These are phyloP conservation scores for Colletotrichum incanum DNA, from an alignment of 2,329 filamentous ascomycete species.

Conservation along the genomic window DNA sequence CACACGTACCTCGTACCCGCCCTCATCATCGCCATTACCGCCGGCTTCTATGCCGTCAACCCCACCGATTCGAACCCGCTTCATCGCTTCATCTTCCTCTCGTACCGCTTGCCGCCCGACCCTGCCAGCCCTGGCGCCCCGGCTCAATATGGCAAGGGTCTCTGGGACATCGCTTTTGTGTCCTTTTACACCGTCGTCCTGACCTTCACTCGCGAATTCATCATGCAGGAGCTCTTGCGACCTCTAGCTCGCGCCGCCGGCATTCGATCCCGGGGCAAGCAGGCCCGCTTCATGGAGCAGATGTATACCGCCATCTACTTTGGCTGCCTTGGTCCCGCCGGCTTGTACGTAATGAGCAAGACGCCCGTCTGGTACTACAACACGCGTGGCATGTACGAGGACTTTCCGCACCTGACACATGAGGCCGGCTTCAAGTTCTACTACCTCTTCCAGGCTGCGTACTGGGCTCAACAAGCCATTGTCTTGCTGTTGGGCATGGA, in stretches of 20 bases:
- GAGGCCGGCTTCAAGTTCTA: conserved; percentile 92
- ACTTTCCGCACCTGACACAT: conserved; percentile 87
- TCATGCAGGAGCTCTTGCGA: conserved; percentile 91
- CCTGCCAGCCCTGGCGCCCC: conserved; percentile 59
- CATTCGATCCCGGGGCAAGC: conserved; percentile 82
- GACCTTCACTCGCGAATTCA: conserved; percentile 93
- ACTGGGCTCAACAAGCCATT: conserved; percentile 96
- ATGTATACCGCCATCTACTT: conserved; percentile 96
- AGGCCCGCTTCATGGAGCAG: conserved; percentile 95
- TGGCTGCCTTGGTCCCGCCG: conserved; percentile 83
- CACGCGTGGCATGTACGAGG: conserved; percentile 90
- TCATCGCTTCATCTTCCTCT: conserved; percentile 88
- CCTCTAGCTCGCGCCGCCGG: conserved; percentile 81
- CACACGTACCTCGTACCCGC: conserved; percentile 79
- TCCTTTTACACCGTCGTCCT: conserved; percentile 91
- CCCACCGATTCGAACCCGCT: conserved; percentile 85
- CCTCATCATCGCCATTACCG: conserved; percentile 74
- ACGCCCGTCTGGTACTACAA: conserved; percentile 98
- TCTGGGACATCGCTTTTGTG: conserved; percentile 88
- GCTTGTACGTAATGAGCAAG: conserved; percentile 90
- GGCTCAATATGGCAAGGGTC: conserved; percentile 89
- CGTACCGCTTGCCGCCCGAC: conserved; percentile 79
- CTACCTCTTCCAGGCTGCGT: conserved; percentile 93
- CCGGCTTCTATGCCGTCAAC: conserved; percentile 80
- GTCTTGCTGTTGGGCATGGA: conserved; percentile 90